Base-by-base conservation (phyloP, 2,329 filamentous ascomycete genomes). In the Fusarium nisikadoi region DNA sequence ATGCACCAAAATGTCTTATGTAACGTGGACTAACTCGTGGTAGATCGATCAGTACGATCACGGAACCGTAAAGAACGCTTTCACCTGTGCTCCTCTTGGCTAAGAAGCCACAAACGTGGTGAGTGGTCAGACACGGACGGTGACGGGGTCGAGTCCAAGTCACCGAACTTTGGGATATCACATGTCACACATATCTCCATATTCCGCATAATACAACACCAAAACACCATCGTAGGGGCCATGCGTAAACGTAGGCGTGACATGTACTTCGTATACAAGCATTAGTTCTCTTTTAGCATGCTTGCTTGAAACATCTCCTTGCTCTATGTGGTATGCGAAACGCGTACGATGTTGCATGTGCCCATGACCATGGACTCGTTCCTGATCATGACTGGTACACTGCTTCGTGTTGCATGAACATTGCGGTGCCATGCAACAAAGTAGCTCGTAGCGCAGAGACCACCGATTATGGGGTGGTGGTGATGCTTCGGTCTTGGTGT, bases 241-340 rank as follows among this genome's bases (percentile, higher is more conserved):
- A 69, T 70, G 50, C 66, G 66, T 72, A 72, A 72, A 73, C 70
- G 70, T 72, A 72, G 70, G 43, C 65, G 70, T 72, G 70, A 72
- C 35, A 70, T 70, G 47, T 49, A 35, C n/a, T 55, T 43, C n/a
- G 23, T 9, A 27, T 23, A 31, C 35, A 54, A n/a, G 11, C 41
- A 36, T 2, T 4, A 25, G 4, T 1, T 9, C 13, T 35, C 5
- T 20, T 3, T 7, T 6, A 11, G 33, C 16, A 35, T 50, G 41
- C 19, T 41, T 36, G 2, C 5, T 6, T 7, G 5, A 36, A 38
- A 27, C 17, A 38, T 38, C 8, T 2, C 1, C 8, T 5, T 17
- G 6, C 6, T 20, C 14, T 27, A 27, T 35, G 17, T 33, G 8
- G 25, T 41, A 41, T 52, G 2, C n/a, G 11, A 41, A 23, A 14